Evolutionary conservation across 805 yeast genomes (phyloP), one percentile per base, ranked within the genome.

Genomic region (Yarrowia hollandica): DNA sequence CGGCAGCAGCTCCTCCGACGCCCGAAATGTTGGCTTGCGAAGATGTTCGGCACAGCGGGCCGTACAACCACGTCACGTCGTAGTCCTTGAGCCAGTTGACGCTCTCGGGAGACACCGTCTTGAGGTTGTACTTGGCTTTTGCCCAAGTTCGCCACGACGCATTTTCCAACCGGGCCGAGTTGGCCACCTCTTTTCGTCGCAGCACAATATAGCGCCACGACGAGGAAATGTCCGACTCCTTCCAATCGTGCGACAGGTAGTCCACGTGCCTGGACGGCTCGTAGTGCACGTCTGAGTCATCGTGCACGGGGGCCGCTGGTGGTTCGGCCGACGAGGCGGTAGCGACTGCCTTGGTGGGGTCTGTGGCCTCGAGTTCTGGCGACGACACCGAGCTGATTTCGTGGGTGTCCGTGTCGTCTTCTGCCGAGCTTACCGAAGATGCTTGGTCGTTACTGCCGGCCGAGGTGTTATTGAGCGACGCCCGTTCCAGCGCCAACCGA

Each of bases 121-220:
- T 70, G 44, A 84, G 72, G 23, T 82, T 77, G 64, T 81, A 79
- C 64, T 86, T 80, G 55, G 88, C 78, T 72, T 91, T 90, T 12
- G 92, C 86, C 97, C 97, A 92, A 16, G 96, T 90, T 68, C 98
- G 80, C 97, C 97, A 92, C 52, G 88, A 79, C 14, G 96, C 92
- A 67, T 88, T 88, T 68, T 88, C 91, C 42, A 88, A 74, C 48
- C 96, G 75, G 8, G 88, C 95, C 64, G 83, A 82, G 75, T 83
- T 84, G 35, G 96, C 96, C 62, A 88, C 86, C 68, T 88, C 92
- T 63, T 88, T 88, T 44, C 96, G 81, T 65, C 87, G 83, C 62
- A 83, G 74, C 39, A 90, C 90, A 60, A 94, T 86, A 70, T 94
- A 94, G 64, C 96, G 79, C 99, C 99, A 94, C 26, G 97, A 89